Evolutionary conservation across 305 asterid genomes (phyloP).

Genomic region (Caryopteris hybrid): DNA sequence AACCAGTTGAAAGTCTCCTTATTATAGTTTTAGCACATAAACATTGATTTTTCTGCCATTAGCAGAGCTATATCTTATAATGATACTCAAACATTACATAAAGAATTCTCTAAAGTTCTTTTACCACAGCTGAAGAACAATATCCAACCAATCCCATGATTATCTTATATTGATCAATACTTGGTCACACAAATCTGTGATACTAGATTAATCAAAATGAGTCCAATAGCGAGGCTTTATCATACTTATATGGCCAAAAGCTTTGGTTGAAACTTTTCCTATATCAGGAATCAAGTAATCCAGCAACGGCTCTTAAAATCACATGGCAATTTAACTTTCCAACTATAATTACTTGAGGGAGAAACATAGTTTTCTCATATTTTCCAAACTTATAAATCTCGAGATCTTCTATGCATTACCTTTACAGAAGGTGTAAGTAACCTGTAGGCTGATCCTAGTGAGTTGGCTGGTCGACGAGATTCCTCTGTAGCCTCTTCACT

Average conservation of each 20-base stretch:
- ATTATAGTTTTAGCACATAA: background rate
- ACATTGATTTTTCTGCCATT: background rate
- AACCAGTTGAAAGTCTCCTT: background rate
- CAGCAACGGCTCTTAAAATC: background rate
- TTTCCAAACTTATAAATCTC: background rate
- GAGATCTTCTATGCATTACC: conserved; percentile 40
- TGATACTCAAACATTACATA: background rate
- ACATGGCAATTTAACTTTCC: background rate
- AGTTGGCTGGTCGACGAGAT: conserved; percentile 76
- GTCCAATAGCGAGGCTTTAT: background rate
- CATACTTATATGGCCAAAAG: background rate
- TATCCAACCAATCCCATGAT: background rate
- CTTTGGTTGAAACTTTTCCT: background rate
- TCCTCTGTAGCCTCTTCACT: conserved; percentile 87
- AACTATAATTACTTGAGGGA: background rate
- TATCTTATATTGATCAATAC: background rate
- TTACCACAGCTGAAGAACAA: background rate
- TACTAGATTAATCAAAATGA: background rate
- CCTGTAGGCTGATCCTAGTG: conserved; percentile 74
- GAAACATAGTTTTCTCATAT: background rate
- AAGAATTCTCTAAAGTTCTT: background rate
- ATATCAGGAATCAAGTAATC: background rate
- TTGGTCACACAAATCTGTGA: background rate
- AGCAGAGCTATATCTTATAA: background rate
- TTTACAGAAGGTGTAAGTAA: conserved; percentile 93